These are phyloP conservation scores for Carex scoparia DNA, from an alignment of 176 grass and related monocot species.

Conservation along the genomic window DNA sequence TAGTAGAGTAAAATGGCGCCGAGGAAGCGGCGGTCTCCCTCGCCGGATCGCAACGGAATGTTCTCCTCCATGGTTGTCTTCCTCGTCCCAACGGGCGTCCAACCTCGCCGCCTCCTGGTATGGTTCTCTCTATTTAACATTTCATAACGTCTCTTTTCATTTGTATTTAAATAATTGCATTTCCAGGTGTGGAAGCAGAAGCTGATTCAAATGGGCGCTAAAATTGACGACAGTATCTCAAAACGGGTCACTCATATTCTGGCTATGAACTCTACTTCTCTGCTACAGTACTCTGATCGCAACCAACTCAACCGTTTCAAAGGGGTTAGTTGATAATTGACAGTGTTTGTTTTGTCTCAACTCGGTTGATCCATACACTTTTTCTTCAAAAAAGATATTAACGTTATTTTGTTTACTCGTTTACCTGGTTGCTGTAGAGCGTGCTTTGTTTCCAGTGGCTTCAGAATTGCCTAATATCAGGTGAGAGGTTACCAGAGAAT, in stretches of 20 bases:
- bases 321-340: constrained; percentile 33
- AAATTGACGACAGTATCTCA: constrained; percentile 32
- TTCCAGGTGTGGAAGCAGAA: constrained; percentile 83
- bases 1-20: background rate
- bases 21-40: constrained; percentile 8
- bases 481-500: constrained; percentile 50
- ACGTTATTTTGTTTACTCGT: background rate
- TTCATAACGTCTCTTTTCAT: background rate
- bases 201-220: constrained; percentile 75
- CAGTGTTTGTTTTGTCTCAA: constrained; percentile 8
- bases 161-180: too few relatives aligned
- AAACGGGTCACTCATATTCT: constrained; percentile 65
- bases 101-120: constrained; percentile 64
- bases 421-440: constrained; percentile 29
- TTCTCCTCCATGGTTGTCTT: constrained; percentile 70
- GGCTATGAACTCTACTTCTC: constrained; percentile 44
- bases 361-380: background rate
- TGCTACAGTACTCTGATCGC: constrained; percentile 47
- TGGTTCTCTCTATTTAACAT: background rate
- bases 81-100: constrained; percentile 47
- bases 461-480: constrained; percentile 64
- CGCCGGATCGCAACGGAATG: constrained; percentile 58
- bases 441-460: constrained; percentile 60
- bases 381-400: background rate
- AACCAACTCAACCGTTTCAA: constrained; percentile 48